Percentiles rank a stretch among this genome's conserved stretches.
phyloP scores from a whole-genome alignment of 148 eudicot species.

The Heliosperma pusillum region DNA sequence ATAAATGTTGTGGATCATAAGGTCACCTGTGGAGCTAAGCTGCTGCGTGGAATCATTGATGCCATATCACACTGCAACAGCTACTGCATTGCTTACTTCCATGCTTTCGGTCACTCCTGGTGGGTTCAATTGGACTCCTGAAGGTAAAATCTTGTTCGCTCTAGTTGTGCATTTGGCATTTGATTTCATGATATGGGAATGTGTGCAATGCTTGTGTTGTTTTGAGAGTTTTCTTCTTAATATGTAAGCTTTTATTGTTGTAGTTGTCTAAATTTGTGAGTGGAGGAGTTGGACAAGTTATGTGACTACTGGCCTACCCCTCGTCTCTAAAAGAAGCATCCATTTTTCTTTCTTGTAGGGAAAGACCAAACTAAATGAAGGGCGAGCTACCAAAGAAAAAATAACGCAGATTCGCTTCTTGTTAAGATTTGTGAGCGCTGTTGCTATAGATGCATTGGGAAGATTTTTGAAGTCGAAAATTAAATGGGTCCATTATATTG shows the following conservation, averaged over 20 bases:
- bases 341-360: slow-evolving; percentile 46
- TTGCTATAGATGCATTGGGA: slow-evolving; percentile 13
- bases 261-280: too few species aligned
- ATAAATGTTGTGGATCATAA: slow-evolving; percentile 12
- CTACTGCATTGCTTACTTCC: slow-evolving; percentile 80
- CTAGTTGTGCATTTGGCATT: not conserved
- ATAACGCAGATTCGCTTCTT: slow-evolving; percentile 21
- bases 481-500: not conserved
- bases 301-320: too few species aligned
- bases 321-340: slow-evolving; percentile 16
- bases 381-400: slow-evolving; percentile 37
- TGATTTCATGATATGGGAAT: too few species aligned
- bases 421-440: slow-evolving; percentile 22
- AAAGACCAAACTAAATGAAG: slow-evolving; percentile 60
- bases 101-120: slow-evolving; percentile 65
- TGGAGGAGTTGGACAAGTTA: too few species aligned
- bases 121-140: slow-evolving; percentile 59
- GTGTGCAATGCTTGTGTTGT: too few species aligned
- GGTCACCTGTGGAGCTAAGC: slow-evolving; percentile 80
- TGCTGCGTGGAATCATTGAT: slow-evolving; percentile 61
- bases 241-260: not conserved
- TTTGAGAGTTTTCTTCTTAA: slow-evolving; percentile 1
- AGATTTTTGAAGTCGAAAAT: not conserved
- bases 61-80: slow-evolving; percentile 86
- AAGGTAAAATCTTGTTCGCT: slow-evolving; percentile 42